Conservation (phyloP, 148 eudicot species). For the Rhododendron ferrugineum region DNA sequence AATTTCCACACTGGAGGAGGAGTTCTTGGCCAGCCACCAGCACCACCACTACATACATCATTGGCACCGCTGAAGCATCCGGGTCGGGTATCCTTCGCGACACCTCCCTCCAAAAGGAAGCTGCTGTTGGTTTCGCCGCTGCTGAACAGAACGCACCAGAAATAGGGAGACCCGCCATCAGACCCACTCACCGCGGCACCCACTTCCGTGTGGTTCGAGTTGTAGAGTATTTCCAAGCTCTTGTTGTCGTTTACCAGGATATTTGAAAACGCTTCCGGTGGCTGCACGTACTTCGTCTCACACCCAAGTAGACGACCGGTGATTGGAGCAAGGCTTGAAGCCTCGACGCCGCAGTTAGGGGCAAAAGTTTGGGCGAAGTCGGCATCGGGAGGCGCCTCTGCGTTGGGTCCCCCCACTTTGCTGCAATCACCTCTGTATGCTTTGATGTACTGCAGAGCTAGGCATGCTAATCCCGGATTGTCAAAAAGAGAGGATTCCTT, state of each 20-base stretch:
- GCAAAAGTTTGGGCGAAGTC: constrained; percentile 71
- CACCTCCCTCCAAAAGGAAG: constrained; percentile 57
- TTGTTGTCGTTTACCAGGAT: constrained; percentile 53
- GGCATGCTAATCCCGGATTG: constrained; percentile 86
- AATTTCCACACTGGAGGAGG: constrained; percentile 25
- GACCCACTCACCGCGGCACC: constrained; percentile 93
- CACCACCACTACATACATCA: constrained; percentile 56
- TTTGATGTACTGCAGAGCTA: constrained; percentile 89
- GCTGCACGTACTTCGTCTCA: constrained; percentile 57
- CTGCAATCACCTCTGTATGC: constrained; percentile 71
- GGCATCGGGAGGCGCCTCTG: constrained; percentile 63
- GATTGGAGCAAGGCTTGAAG: constrained; percentile 52
- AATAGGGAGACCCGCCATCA: constrained; percentile 70
- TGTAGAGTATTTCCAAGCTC: constrained; percentile 63
- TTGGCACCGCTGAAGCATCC: constrained; percentile 95
- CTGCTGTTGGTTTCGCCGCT: constrained; percentile 62
- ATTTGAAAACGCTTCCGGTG: constrained; percentile 60
- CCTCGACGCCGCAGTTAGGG: constrained; percentile 65
- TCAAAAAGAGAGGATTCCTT: constrained; percentile 46
- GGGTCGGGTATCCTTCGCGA: constrained; percentile 51
- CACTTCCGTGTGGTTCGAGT: constrained; percentile 79
- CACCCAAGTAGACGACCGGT: constrained; percentile 90
- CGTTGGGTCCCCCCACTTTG: constrained; percentile 61
- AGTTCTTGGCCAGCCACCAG: constrained; percentile 15
- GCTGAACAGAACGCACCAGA: constrained; percentile 93